These are phyloP conservation scores for Fimicolochytrium jonesii DNA, from an alignment of 192 early-diverging fungal species.

Conservation along the genomic window DNA sequence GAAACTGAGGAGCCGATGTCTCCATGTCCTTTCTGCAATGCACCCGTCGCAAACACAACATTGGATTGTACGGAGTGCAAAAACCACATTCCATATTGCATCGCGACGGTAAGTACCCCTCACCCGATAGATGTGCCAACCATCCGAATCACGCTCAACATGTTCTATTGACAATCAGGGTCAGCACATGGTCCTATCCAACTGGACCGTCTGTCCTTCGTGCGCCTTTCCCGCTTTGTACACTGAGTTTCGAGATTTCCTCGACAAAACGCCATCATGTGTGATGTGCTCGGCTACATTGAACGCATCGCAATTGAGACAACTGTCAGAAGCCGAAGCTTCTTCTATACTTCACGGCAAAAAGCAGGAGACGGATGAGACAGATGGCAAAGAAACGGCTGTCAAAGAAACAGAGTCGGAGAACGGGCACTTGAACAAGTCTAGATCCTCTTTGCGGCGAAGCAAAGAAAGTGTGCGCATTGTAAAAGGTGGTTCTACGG, in stretches of 20 bases:
- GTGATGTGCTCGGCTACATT: conserved; percentile 43
- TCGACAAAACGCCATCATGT: conserved; percentile 36
- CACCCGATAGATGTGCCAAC: background rate
- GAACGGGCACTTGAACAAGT: conserved; percentile 2
- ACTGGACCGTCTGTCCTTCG: conserved; percentile 47
- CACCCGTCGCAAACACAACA: conserved; percentile 38
- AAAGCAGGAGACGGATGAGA: background rate
- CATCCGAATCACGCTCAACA: background rate
- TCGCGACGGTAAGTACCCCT: conserved; percentile 52
- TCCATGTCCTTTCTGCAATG: conserved; percentile 51
- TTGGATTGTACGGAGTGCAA: conserved; percentile 57
- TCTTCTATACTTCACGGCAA: background rate
- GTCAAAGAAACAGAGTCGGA: background rate
- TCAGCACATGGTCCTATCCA: conserved; percentile 45
- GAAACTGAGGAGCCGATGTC: conserved; percentile 40
- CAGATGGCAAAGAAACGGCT: background rate
- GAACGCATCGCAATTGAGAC: background rate
- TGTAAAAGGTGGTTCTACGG: conserved; percentile 7
- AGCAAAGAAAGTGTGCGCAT: conserved; percentile 10
- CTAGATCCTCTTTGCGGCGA: background rate
- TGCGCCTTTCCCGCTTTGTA: conserved; percentile 47
- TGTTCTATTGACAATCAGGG: conserved; percentile 31
- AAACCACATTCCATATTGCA: conserved; percentile 57
- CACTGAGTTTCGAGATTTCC: conserved; percentile 33
- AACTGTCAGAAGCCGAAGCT: background rate